Evolutionary conservation across 1,284 basidiomycete species (phyloP), one percentile per base, ranked within the genome.

Genomic region (Ustilago sp.): DNA sequence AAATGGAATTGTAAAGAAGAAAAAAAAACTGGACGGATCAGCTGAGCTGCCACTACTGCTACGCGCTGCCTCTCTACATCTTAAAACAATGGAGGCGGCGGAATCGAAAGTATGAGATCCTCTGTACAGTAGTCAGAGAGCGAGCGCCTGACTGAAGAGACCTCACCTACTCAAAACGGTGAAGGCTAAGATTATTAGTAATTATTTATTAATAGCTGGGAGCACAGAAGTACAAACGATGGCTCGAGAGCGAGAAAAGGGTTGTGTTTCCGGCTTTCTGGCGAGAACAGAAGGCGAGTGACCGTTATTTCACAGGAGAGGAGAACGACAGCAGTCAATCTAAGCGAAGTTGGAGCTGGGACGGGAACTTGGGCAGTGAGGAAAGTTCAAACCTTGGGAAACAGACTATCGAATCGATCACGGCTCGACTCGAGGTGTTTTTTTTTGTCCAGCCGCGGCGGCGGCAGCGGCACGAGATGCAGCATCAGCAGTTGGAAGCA

Each of bases 221-320:
- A 28, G 23, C 3, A 28, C 23, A 28, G 23, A 39, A 39, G n/a
- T 34, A 31, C 23, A 38, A 17, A 32, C 31, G 9, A 38, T 59
- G 57, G 57, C 47, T 51, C 47, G 57, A 60, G 50, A 60, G 50
- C 59, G 19, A 45, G 15, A 34, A 12, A 55, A 55, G 53, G 19
- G 43, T 45, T 45, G 43, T 19, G n/a, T 41, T 45, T 45, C 43
- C 43, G 43, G 36, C 34, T 19, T 53, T 34, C 34, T 35, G n/a
- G 32, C 31, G 32, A 52, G 50, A 47, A 23, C 28, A 32, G 32
- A 36, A 36, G 36, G 51, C 34, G 51, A 53, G 23, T 43, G 32
- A 36, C 31, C 28, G 36, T 39, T 39, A 39, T 11, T 11, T 11
- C 9, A 39, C 4, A 9, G 38, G 38, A 4, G 9, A 39, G 38